phyloP scores from a whole-genome alignment of 805 yeast species.

The Vanderwaltozyma verrucispora region DNA sequence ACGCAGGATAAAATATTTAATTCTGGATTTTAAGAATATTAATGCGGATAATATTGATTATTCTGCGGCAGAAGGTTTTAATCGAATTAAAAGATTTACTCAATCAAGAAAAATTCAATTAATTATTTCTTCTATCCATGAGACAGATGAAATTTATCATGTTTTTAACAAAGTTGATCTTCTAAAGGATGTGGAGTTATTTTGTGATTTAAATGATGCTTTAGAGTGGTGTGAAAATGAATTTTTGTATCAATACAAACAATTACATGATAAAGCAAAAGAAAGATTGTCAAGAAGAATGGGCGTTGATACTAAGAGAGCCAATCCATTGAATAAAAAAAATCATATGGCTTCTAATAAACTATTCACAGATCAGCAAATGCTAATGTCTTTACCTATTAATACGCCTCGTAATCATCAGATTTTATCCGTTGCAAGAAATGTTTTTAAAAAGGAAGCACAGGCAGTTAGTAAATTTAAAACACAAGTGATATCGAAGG shows the following conservation, averaged over 20 bases:
- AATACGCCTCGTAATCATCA: slow-evolving; percentile 35
- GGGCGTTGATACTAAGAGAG: background rate
- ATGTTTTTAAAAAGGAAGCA: slow-evolving; percentile 24
- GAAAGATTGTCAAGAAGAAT: slow-evolving; percentile 1
- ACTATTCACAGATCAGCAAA: background rate
- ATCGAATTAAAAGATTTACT: slow-evolving; percentile 71
- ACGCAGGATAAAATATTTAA: slow-evolving; percentile 66
- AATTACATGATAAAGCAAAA: slow-evolving; percentile 21
- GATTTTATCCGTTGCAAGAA: slow-evolving; percentile 32
- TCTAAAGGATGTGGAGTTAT: slow-evolving; percentile 51
- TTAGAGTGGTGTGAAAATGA: slow-evolving; percentile 96
- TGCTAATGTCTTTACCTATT: slow-evolving; percentile 15
- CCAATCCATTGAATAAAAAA: background rate
- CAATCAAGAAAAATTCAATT: slow-evolving; percentile 59
- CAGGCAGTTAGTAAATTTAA: slow-evolving; percentile 15
- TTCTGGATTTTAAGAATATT: slow-evolving; percentile 79
- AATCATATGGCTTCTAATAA: background rate
- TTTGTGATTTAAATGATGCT: slow-evolving; percentile 73
- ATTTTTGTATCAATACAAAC: slow-evolving; percentile 41
- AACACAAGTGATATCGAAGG: slow-evolving; percentile 9
- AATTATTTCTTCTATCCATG: slow-evolving; percentile 67
- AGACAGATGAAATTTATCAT: slow-evolving; percentile 52
- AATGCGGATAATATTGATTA: slow-evolving; percentile 65
- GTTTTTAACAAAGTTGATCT: slow-evolving; percentile 79
- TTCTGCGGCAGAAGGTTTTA: slow-evolving; percentile 93